Conservation (phyloP, 495 filamentous ascomycete genomes). For the Annulohypoxylon moriforme region DNA sequence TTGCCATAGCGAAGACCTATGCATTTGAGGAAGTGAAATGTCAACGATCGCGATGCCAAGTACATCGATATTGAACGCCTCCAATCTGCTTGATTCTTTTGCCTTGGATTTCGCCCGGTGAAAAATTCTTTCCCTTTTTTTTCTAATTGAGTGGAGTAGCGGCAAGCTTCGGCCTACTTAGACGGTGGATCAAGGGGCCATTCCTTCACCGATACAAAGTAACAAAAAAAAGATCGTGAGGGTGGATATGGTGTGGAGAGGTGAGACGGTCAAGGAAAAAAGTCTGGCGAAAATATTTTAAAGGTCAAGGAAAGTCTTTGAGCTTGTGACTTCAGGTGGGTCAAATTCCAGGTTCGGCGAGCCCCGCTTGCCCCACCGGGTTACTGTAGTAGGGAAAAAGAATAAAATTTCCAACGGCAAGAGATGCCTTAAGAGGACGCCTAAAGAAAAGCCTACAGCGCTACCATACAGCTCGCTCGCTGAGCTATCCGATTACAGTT, state of each 20-base stretch:
- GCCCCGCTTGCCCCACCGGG: constrained; percentile 33
- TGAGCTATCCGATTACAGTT: no score
- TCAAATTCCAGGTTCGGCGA: constrained; percentile 8
- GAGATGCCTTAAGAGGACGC: constrained; percentile 1
- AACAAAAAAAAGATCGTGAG: constrained; percentile 6
- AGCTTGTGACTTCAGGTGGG: constrained; percentile 21
- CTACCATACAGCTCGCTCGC: no score
- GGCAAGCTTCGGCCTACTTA: constrained; percentile 36
- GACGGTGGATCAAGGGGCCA: neutral
- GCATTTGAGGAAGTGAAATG: neutral
- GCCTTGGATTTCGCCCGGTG: neutral
- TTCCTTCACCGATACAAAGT: constrained; percentile 20
- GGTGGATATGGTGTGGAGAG: constrained; percentile 27
- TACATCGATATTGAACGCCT: neutral
- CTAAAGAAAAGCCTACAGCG: neutral
- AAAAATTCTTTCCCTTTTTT: constrained; percentile 30
- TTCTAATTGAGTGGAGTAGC: constrained; percentile 25
- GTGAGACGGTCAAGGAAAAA: constrained; percentile 15
- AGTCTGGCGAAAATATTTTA: constrained; percentile 20
- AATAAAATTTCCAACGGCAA: constrained; percentile 20
- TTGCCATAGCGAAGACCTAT: neutral
- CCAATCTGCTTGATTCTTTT: neutral
- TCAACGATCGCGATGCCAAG: neutral
- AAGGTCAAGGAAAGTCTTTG: neutral
- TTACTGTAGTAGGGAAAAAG: constrained; percentile 23